Base-by-base conservation (phyloP, 345 rosid species). In the Moricandia arvensis region DNA sequence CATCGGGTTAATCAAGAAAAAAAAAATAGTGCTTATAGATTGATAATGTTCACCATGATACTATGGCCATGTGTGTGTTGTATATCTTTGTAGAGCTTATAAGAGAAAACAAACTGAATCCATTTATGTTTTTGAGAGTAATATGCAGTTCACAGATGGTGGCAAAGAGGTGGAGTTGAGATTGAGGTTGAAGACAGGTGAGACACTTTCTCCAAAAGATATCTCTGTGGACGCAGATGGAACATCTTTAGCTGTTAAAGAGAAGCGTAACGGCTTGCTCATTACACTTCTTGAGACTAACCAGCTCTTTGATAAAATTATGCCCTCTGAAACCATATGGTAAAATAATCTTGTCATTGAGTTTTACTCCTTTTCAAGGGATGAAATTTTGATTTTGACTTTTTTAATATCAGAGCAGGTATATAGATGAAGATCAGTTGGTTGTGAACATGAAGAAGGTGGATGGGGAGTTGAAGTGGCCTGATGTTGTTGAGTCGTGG, bases 311-410 rank as follows among this genome's bases (percentile, higher is more conserved):
- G 94, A 88, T 11, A 86, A 75, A 64, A 87, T 91, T 55, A 90
- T 85, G 85, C 85, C 97, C 0, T 63, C 93, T 0, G 97, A 94
- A 79, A 91, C 97, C 16, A 93, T 91, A 77, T 91, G 96, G 98
- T 47, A 47, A 47, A 1, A 35, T 7, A 17, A 47, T 5, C 0
- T 47, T 43, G 15, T 43, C 1, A 29, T 43, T 43, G 24, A 0
- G 10, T 41, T 41, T 4, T 4, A 1, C 4, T 11, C n/a, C n/a
- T 7, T 35, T 26, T 45, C 8, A 53, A 66, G 64, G 27, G 72
- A 49, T 79, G 11, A 17, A 51, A 29, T 62, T 53, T 70, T 38
- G 16, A 27, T 30, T 12, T 24, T 31, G n/a, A n/a, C n/a, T 45
- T 33, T 66, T 15, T 35, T 60, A 17, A 57, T 73, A 47, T 75